Percentiles rank a stretch among this genome's conserved stretches.
Evolutionary conservation across 2,329 filamentous ascomycete species (phyloP).

Genomic region (Verticillium nonalfalfae): DNA sequence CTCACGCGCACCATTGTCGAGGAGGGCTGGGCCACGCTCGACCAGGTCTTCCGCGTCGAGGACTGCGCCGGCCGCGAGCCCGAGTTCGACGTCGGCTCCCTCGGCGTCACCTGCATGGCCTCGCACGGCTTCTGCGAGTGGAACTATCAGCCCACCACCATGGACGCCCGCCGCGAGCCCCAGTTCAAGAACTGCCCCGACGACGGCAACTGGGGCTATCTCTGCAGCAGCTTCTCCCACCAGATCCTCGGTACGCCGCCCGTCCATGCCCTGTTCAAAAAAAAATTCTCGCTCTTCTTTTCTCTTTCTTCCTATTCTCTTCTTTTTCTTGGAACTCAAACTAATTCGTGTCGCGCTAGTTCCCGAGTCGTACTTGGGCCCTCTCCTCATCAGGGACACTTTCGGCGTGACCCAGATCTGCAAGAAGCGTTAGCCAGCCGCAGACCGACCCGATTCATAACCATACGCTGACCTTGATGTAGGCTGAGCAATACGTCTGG

Average conservation of each 20-base stretch:
- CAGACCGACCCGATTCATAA: no score
- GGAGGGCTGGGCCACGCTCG: slow-evolving; percentile 16
- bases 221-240: slow-evolving; percentile 7
- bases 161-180: slow-evolving; percentile 1
- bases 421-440: no score
- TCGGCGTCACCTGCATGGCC: slow-evolving; percentile 14
- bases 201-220: slow-evolving; percentile 12
- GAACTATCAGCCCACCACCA: slow-evolving; percentile 5
- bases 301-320: no score
- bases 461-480: no score
- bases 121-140: slow-evolving; percentile 17
- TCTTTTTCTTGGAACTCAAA: no score
- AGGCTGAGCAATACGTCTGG: no score
- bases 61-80: slow-evolving; percentile 14
- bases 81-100: slow-evolving; percentile 12
- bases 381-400: slow-evolving; percentile 6
- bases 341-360: slow-evolving; percentile 1
- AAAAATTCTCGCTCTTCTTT: no score
- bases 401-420: slow-evolving; percentile 6
- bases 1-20: slow-evolving; percentile 13
- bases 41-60: slow-evolving; percentile 16
- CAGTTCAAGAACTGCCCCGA: slow-evolving; percentile 17
- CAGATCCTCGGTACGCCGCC: slow-evolving; percentile 8
- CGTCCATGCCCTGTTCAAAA: no score
- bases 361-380: slow-evolving; percentile 18